Conservation (phyloP, 495 filamentous ascomycete genomes). For the Aspergillus indologenus region DNA sequence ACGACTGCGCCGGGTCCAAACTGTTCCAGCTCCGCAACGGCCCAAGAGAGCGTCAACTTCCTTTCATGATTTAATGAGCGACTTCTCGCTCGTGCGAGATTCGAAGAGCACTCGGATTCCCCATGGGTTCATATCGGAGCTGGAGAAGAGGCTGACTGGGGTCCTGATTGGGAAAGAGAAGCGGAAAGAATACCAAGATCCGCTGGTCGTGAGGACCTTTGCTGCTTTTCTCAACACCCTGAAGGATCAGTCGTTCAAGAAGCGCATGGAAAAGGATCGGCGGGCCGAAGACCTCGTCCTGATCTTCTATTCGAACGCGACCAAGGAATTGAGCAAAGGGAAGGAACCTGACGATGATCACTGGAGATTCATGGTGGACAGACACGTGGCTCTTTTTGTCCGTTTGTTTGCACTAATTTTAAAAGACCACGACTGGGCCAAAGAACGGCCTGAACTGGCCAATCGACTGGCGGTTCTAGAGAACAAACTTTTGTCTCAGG, state of each 20-base stretch:
- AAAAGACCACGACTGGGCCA: slow-evolving; percentile 74
- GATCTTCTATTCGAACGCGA: slow-evolving; percentile 87
- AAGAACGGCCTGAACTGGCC: slow-evolving; percentile 78
- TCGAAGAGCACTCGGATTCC: slow-evolving; percentile 76
- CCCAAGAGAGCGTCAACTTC: slow-evolving; percentile 66
- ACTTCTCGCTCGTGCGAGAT: slow-evolving; percentile 71
- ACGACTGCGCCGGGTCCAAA: slow-evolving; percentile 80
- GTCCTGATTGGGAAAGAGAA: slow-evolving; percentile 69
- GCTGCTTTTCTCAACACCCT: slow-evolving; percentile 75
- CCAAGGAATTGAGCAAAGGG: slow-evolving; percentile 80
- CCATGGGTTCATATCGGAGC: slow-evolving; percentile 68
- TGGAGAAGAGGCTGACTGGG: slow-evolving; percentile 65
- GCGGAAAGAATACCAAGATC: slow-evolving; percentile 74
- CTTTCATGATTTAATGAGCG: slow-evolving; percentile 67
- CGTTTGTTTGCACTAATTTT: slow-evolving; percentile 77
- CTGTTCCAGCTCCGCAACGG: slow-evolving; percentile 62
- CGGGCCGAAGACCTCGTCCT: slow-evolving; percentile 85
- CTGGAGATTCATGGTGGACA: slow-evolving; percentile 90
- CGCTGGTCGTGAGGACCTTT: slow-evolving; percentile 73
- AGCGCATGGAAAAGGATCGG: slow-evolving; percentile 86
- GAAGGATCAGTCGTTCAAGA: slow-evolving; percentile 67
- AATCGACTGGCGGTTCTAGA: slow-evolving; percentile 77
- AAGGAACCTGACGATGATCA: slow-evolving; percentile 78
- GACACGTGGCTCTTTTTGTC: slow-evolving; percentile 93
- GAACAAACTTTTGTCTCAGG: slow-evolving; percentile 90